phyloP scores from a whole-genome alignment of 2,329 filamentous ascomycete species.

The Claviceps spartinae region DNA sequence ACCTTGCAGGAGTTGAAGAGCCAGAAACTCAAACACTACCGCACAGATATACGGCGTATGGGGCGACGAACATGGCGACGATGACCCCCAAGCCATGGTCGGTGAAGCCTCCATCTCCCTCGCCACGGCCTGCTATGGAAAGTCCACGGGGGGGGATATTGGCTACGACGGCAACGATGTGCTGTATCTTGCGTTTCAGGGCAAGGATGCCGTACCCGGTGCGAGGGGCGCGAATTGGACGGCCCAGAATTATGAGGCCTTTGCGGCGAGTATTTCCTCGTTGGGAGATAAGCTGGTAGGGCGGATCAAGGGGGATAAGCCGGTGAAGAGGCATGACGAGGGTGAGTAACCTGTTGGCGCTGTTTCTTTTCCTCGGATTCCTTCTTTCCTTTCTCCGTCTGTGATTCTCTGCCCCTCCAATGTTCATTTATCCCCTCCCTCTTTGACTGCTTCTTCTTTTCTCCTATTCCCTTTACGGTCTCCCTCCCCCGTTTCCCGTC shows the following conservation, averaged over 20 bases:
- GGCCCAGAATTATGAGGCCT: slow-evolving; percentile 32
- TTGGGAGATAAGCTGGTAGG: slow-evolving; percentile 31
- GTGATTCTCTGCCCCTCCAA: too few relatives aligned
- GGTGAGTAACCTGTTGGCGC: too few relatives aligned
- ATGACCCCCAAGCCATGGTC: slow-evolving; percentile 30
- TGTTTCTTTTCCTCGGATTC: too few relatives aligned
- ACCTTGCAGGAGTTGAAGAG: too few relatives aligned
- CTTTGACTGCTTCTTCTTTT: too few relatives aligned
- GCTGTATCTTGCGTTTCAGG: slow-evolving; percentile 47
- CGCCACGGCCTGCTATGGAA: slow-evolving; percentile 43
- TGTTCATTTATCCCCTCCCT: too few relatives aligned
- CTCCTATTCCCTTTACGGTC: too few relatives aligned
- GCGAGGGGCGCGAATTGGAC: slow-evolving; percentile 39
- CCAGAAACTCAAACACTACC: neutral
- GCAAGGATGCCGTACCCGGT: slow-evolving; percentile 42
- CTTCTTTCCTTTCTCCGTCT: too few relatives aligned
- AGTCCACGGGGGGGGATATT: slow-evolving; percentile 36
- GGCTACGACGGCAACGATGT: slow-evolving; percentile 46
- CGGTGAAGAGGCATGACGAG: too few relatives aligned
- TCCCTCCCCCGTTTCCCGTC: too few relatives aligned
- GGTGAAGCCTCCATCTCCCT: slow-evolving; percentile 46
- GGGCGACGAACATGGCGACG: slow-evolving; percentile 47
- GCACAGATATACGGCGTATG: slow-evolving; percentile 42
- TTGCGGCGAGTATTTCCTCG: slow-evolving; percentile 36
- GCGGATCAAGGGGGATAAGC: neutral